phyloP scores from a whole-genome alignment of 345 rosid species.

The Eucalyptus viminalis region DNA sequence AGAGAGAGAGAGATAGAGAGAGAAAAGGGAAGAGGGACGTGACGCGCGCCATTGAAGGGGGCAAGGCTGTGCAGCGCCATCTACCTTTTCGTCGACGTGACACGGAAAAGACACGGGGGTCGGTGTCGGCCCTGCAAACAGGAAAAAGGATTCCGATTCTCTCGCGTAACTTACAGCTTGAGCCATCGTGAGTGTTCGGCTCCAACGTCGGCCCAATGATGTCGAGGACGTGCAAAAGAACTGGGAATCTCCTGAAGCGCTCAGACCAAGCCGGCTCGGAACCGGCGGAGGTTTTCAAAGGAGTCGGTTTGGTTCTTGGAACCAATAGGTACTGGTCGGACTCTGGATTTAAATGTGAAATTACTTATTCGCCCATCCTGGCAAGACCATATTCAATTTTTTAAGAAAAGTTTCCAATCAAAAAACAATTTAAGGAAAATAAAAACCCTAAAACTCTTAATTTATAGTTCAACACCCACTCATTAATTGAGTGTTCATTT shows the following conservation, averaged over 20 bases:
- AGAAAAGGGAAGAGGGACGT: background rate
- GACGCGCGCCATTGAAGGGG: background rate
- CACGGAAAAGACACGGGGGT: background rate
- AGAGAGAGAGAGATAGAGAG: background rate
- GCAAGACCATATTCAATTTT: rapidly evolving
- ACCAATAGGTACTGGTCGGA: rapidly evolving
- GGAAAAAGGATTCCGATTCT: background rate
- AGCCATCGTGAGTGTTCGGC: background rate
- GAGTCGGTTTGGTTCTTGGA: rapidly evolving
- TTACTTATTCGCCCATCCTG: rapidly evolving
- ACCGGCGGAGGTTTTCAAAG: rapidly evolving
- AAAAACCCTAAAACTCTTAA: rapidly evolving
- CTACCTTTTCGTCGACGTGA: background rate
- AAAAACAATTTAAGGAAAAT: no score
- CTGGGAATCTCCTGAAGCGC: rapidly evolving
- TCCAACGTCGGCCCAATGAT: background rate
- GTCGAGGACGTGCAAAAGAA: background rate
- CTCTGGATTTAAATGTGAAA: no score
- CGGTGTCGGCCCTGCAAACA: no score
- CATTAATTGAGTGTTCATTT: no score
- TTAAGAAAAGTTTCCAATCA: no score
- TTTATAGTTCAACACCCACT: rapidly evolving
- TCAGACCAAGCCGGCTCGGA: rapidly evolving
- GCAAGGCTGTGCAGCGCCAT: background rate
- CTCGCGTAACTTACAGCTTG: background rate